A percentile compares a stretch with the other conserved stretches of the same genome.
Evolutionary conservation across 169 alveolate genomes (phyloP).

Genomic region (Eimeria acervulina): DNA sequence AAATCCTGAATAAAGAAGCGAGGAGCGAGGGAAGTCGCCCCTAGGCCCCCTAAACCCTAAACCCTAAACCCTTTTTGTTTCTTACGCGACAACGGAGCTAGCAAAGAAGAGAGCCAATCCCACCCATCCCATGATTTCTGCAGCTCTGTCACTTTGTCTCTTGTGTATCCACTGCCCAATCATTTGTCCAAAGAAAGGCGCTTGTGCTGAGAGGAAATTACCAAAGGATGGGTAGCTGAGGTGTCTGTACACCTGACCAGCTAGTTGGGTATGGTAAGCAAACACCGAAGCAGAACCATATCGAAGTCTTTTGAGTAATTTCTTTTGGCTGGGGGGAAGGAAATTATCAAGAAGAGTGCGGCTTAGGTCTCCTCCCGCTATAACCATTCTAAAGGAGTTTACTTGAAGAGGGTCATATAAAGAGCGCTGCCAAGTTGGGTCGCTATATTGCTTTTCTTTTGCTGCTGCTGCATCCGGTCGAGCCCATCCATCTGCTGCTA

Average conservation of each 20-base stretch:
- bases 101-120: conserved; percentile 28
- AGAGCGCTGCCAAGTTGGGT: not conserved
- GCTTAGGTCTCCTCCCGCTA: conserved; percentile 29
- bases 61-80: no score
- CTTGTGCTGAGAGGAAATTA: not conserved
- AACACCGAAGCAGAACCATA: not conserved
- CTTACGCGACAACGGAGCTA: not conserved
- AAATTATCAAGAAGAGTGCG: not conserved
- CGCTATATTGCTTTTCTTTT: not conserved
- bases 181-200: conserved; percentile 37
- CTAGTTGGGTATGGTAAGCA: not conserved
- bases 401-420: conserved; percentile 18
- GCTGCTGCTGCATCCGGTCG: not conserved
- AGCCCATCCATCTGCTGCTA: not conserved
- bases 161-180: not conserved
- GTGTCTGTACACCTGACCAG: conserved; percentile 30
- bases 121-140: conserved; percentile 46
- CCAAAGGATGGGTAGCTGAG: conserved; percentile 11
- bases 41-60: not conserved
- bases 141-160: not conserved
- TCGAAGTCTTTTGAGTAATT: not conserved
- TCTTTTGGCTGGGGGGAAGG: not conserved
- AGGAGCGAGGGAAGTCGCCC: no score
- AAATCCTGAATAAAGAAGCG: no score
- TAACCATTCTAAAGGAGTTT: conserved; percentile 35